Percentiles rank a stretch among this genome's conserved stretches.
These are phyloP conservation scores for Syzygium grande DNA, from an alignment of 345 rosid species.

Conservation along the genomic window DNA sequence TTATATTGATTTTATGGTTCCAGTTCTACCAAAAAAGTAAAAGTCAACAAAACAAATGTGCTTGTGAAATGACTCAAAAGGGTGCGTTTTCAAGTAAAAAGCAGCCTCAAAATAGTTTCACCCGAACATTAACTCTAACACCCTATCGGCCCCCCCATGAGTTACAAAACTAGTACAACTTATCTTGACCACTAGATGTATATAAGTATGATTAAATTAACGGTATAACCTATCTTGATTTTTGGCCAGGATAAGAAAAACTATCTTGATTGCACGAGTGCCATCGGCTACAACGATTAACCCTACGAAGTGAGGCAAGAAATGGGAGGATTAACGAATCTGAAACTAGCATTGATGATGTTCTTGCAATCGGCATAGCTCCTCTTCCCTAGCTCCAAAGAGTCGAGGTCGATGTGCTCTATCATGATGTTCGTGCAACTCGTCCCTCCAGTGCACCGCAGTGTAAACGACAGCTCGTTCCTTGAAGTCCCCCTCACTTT, in stretches of 20 bases:
- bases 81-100: background rate
- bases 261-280: too few species aligned
- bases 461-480: constrained; percentile 9
- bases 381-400: constrained; percentile 5
- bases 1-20: background rate
- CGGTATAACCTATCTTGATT: background rate
- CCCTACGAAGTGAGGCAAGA: background rate
- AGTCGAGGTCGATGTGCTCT: constrained; percentile 9
- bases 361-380: constrained; percentile 14
- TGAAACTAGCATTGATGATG: background rate
- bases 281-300: too few species aligned
- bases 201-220: too few species aligned
- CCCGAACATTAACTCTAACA: background rate
- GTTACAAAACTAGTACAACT: background rate
- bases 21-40: background rate
- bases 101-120: background rate
- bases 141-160: background rate
- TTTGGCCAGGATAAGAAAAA: background rate
- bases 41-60: background rate
- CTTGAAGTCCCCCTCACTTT: constrained; percentile 20
- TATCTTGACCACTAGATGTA: background rate
- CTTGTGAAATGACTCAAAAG: background rate
- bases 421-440: constrained; percentile 21
- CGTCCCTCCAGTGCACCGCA: constrained; percentile 11
- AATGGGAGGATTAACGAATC: background rate